A percentile compares a stretch with the other conserved stretches of the same genome.
phyloP scores from a whole-genome alignment of 2,329 filamentous ascomycete genomes.

The Bipolaris bicolor region DNA sequence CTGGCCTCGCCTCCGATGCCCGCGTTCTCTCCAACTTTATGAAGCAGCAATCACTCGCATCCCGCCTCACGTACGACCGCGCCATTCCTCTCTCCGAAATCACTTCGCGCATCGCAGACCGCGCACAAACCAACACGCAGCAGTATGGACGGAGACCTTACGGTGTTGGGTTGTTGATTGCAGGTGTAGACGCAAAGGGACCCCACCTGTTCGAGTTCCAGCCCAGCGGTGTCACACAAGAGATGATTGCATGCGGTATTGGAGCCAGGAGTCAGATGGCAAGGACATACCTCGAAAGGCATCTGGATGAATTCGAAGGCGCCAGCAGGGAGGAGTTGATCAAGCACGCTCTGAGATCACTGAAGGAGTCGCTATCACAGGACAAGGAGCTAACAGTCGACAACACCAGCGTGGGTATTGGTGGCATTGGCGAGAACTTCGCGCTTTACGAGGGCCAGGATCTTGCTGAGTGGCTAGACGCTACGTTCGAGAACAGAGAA shows the following conservation, averaged over 20 bases:
- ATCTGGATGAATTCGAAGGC: constrained; percentile 81
- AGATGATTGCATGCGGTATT: constrained; percentile 96
- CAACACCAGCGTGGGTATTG: constrained; percentile 90
- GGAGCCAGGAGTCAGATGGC: constrained; percentile 97
- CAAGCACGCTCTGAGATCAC: constrained; percentile 83
- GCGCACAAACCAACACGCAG: constrained; percentile 97
- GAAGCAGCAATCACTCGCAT: constrained; percentile 97
- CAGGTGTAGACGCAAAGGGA: constrained; percentile 90
- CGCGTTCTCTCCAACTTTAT: constrained; percentile 99
- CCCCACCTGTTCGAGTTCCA: constrained; percentile 99
- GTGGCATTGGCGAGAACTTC: constrained; percentile 80
- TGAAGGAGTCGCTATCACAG: constrained; percentile 95
- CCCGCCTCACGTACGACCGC: constrained; percentile 93
- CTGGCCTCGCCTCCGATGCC: constrained; percentile 94
- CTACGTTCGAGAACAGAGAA: constrained; percentile 58
- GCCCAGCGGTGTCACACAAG: constrained; percentile 91
- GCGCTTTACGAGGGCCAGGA: constrained; percentile 90
- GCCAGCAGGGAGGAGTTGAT: constrained; percentile 84
- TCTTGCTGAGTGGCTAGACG: constrained; percentile 84
- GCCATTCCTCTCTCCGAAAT: constrained; percentile 89
- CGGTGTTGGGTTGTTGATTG: constrained; percentile 89
- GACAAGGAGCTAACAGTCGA: constrained; percentile 97
- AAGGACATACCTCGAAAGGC: constrained; percentile 91
- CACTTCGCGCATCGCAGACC: constrained; percentile 90
- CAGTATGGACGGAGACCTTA: constrained; percentile 96